phyloP scores from a whole-genome alignment of 176 grass and related monocot species.

The Microstegium vimineum region DNA sequence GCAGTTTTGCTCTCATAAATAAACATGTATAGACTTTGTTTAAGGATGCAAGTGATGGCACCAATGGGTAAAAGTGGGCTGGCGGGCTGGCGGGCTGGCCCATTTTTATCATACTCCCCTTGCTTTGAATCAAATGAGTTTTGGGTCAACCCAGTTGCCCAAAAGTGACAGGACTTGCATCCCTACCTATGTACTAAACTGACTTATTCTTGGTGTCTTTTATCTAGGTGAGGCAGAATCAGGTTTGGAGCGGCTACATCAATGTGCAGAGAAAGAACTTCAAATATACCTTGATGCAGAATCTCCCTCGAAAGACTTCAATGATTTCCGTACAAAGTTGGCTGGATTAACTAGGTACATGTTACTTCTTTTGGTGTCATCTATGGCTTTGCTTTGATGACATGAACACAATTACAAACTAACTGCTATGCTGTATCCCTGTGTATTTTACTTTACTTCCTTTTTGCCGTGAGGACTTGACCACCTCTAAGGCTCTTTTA shows the following conservation, averaged over 20 bases:
- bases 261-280: conserved; percentile 98
- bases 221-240: conserved; percentile 95
- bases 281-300: conserved; percentile 94
- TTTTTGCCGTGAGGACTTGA: background rate
- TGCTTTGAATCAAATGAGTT: background rate
- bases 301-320: conserved; percentile 84
- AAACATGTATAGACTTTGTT: background rate
- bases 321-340: conserved; percentile 97
- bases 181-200: conserved; percentile 4
- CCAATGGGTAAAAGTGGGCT: background rate
- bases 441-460: conserved; percentile 2
- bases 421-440: background rate
- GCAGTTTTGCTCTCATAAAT: conserved; percentile 23
- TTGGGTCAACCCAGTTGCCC: background rate
- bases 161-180: background rate
- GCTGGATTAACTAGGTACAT: conserved; percentile 95
- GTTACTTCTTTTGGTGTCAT: background rate
- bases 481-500: background rate
- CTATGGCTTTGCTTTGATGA: background rate
- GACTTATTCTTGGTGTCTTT: conserved; percentile 26
- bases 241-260: conserved; percentile 94
- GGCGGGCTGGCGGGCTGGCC: no score
- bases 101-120: background rate
- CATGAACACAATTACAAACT: background rate
- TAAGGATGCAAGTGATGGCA: background rate